phyloP scores from a whole-genome alignment of 306 rosid genomes.

The Vigna unguiculata region DNA sequence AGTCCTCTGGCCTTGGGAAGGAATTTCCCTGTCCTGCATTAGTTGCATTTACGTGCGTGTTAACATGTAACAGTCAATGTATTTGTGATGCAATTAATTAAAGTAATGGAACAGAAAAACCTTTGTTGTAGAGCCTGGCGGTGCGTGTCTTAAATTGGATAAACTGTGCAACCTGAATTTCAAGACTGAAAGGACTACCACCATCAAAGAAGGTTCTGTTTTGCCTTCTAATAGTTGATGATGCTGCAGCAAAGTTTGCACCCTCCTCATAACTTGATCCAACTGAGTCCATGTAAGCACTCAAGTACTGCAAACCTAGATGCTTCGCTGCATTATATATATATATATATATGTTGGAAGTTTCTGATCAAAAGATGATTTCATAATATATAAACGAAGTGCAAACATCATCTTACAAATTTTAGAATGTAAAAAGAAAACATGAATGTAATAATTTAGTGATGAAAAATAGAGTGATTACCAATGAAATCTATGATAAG shows the following conservation, averaged over 20 bases:
- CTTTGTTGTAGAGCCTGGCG: constrained; percentile 51
- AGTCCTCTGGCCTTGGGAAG: constrained; percentile 74
- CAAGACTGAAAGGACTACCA: constrained; percentile 70
- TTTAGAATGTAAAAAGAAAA: no score
- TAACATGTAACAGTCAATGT: background rate
- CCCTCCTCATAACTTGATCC: constrained; percentile 77
- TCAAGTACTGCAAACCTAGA: constrained; percentile 61
- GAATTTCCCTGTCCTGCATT: constrained; percentile 45
- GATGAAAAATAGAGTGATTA: no score
- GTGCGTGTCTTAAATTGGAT: constrained; percentile 70
- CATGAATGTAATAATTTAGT: no score
- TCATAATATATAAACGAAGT: no score
- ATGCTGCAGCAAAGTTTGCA: constrained; percentile 88
- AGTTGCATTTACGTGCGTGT: background rate
- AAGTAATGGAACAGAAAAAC: constrained; percentile 32
- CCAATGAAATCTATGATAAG: constrained; percentile 76
- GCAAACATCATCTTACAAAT: no score
- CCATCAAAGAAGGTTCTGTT: constrained; percentile 66
- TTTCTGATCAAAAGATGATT: no score
- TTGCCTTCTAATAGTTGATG: constrained; percentile 65
- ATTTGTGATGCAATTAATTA: background rate
- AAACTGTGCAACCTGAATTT: constrained; percentile 69
- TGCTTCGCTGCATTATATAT: constrained; percentile 62
- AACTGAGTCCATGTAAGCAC: constrained; percentile 73
- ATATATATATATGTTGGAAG: no score